Evolutionary conservation across 2,329 filamentous ascomycete genomes (phyloP), one percentile per base, ranked within the genome.

Genomic region (Ilyonectria destructans): DNA sequence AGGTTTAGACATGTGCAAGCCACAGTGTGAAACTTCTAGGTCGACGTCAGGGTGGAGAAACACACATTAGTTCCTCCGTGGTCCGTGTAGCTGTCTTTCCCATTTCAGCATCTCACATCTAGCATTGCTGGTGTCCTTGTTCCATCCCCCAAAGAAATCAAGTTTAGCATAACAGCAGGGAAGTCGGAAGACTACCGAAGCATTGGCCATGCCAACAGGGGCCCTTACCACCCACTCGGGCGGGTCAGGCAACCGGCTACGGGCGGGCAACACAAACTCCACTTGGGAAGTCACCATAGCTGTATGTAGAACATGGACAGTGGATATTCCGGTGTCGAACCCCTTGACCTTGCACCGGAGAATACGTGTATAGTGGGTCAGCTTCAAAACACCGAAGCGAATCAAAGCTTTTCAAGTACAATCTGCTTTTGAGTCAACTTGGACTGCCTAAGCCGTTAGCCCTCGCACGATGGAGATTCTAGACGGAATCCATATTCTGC

Each of bases 181-280:
- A n/a, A 54, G 6, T 31, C 51, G 51, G 51, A 54, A 54, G 10
- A 6, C 12, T 21, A 54, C 51, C 51, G 31, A 54, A 54, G 51
- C 31, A 54, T n/a, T 37, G 31, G n/a, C 31, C 51, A 35, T 2
- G 15, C 21, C 9, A n/a, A 21, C 51, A 54, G 51, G n/a, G 51
- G n/a, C 31, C n/a, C 19, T n/a, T 54, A 33, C 19, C 51, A 13
- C 21, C 10, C n/a, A 10, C 31, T 33, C 31, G n/a, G 51, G 29
- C 31, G 31, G 21, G n/a, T 21, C 51, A 21, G n/a, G 31, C 29
- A 33, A 35, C n/a, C 2, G 51, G 2, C 12, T n/a, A 2, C 17
- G 15, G 15, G 23, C 13, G 51, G 31, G 13, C 12, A 31, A 21
- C 19, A 23, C 15, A 52, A 54, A 33, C 12, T 33, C 10, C 31